Evolutionary conservation across 495 filamentous ascomycete species (phyloP).

Genomic region (Penicillium turbatum): DNA sequence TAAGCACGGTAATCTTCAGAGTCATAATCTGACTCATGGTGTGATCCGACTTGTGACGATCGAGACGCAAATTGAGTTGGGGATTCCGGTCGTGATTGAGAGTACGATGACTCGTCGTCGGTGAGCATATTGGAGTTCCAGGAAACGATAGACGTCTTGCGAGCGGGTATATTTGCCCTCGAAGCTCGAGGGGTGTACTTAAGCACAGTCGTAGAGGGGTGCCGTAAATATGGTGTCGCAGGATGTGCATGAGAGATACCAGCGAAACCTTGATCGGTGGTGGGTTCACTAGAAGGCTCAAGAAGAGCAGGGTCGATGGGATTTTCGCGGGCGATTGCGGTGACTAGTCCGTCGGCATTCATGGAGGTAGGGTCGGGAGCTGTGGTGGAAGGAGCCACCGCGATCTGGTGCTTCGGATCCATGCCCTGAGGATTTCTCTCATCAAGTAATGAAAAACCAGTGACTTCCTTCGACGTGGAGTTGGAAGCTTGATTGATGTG

Average conservation of each 20-base stretch:
- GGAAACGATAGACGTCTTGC: background rate
- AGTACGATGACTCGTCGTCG: background rate
- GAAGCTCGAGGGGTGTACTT: background rate
- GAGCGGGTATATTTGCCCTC: background rate
- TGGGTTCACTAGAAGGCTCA: background rate
- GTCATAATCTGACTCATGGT: conserved; percentile 29
- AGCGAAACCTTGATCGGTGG: background rate
- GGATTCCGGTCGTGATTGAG: background rate
- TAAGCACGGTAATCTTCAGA: conserved; percentile 55
- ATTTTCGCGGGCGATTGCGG: background rate
- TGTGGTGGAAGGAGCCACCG: background rate
- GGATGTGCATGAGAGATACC: background rate
- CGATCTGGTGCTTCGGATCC: background rate
- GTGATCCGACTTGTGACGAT: background rate
- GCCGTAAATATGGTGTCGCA: background rate
- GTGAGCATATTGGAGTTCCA: conserved; percentile 1
- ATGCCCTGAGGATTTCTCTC: background rate
- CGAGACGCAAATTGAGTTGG: background rate
- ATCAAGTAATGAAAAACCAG: background rate
- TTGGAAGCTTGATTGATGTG: background rate
- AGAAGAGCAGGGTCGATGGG: background rate
- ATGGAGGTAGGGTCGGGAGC: background rate
- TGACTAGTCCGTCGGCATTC: background rate
- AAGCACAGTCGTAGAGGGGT: background rate
- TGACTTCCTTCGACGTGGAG: conserved; percentile 4